A percentile compares a stretch with the other conserved stretches of the same genome.
Conservation (phyloP, 2,329 filamentous ascomycete genomes). For the Fusarium circinatum region DNA sequence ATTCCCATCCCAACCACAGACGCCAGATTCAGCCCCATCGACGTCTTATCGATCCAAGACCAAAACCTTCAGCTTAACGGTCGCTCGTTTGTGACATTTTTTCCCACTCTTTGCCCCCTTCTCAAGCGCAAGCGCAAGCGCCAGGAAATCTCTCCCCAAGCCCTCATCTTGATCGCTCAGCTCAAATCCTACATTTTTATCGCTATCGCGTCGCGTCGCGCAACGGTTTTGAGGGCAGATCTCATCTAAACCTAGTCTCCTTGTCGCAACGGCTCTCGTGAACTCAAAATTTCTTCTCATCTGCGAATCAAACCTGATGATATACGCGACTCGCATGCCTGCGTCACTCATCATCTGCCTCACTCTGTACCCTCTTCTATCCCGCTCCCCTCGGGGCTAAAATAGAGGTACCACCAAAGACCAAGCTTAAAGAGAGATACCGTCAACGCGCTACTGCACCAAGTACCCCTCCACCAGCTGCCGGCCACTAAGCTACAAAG, state of each 20-base stretch:
- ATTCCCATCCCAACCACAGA: slow-evolving; percentile 37
- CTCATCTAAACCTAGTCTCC: not conserved
- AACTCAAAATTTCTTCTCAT: not conserved
- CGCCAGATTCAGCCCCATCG: slow-evolving; percentile 47
- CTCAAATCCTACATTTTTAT: slow-evolving; percentile 4
- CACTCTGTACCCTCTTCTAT: slow-evolving; percentile 10
- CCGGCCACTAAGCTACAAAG: slow-evolving; percentile 35
- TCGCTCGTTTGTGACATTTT: not conserved
- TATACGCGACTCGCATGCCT: slow-evolving; percentile 26
- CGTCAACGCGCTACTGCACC: slow-evolving; percentile 29
- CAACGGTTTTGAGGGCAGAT: not conserved
- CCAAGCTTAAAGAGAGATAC: slow-evolving; percentile 32
- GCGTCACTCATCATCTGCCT: slow-evolving; percentile 11
- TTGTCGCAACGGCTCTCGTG: slow-evolving; percentile 13
- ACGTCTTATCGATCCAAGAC: slow-evolving; percentile 31
- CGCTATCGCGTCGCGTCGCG: slow-evolving; percentile 30
- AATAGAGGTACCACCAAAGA: slow-evolving; percentile 18
- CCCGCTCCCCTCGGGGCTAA: slow-evolving; percentile 31
- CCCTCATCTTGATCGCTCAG: not conserved
- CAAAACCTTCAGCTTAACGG: slow-evolving; percentile 13
- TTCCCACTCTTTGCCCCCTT: not conserved
- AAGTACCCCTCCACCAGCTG: slow-evolving; percentile 32
- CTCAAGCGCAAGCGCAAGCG: slow-evolving; percentile 26
- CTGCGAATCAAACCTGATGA: slow-evolving; percentile 4
- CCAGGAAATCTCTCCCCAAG: not conserved